phyloP scores from a whole-genome alignment of 2,329 filamentous ascomycete genomes.

The Mariannaea sp. region DNA sequence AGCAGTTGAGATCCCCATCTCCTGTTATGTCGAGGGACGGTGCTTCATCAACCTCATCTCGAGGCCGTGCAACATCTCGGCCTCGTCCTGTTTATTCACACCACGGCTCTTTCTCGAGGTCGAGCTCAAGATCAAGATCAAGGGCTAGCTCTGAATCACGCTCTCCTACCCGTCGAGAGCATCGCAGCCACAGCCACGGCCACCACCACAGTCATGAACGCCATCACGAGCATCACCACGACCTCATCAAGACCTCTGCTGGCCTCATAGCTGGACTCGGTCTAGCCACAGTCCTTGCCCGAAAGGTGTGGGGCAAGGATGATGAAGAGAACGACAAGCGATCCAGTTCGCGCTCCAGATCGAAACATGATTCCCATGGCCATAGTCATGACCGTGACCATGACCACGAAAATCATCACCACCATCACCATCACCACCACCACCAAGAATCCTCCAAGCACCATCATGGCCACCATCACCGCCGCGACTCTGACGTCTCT shows the following conservation, averaged over 20 bases:
- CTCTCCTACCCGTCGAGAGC: slow-evolving; percentile 24
- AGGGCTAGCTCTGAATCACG: slow-evolving; percentile 30
- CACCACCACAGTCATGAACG: slow-evolving; percentile 15
- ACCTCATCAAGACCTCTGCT: slow-evolving; percentile 41
- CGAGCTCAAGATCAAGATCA: slow-evolving; percentile 31
- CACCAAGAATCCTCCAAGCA: slow-evolving; percentile 10
- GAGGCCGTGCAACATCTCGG: slow-evolving; percentile 22
- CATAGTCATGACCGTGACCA: no score
- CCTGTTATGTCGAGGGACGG: slow-evolving; percentile 20
- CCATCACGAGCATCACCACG: slow-evolving; percentile 27
- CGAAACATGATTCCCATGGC: no score
- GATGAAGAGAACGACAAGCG: slow-evolving; percentile 40
- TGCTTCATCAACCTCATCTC: slow-evolving; percentile 22
- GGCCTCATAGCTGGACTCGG: slow-evolving; percentile 43
- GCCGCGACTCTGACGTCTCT: slow-evolving; percentile 14
- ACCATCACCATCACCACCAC: slow-evolving; percentile 20
- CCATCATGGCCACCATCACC: slow-evolving; percentile 21
- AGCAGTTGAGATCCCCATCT: slow-evolving; percentile 17
- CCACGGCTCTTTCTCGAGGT: slow-evolving; percentile 23
- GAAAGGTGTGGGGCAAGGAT: slow-evolving; percentile 44
- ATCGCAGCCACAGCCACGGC: slow-evolving; percentile 15
- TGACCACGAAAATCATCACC: no score
- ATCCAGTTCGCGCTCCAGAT: not conserved
- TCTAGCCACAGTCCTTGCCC: slow-evolving; percentile 42
- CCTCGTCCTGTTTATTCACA: slow-evolving; percentile 12